Evolutionary conservation across 306 rosid genomes (phyloP), one percentile per base, ranked within the genome.

Genomic region (Abrus precatorius): DNA sequence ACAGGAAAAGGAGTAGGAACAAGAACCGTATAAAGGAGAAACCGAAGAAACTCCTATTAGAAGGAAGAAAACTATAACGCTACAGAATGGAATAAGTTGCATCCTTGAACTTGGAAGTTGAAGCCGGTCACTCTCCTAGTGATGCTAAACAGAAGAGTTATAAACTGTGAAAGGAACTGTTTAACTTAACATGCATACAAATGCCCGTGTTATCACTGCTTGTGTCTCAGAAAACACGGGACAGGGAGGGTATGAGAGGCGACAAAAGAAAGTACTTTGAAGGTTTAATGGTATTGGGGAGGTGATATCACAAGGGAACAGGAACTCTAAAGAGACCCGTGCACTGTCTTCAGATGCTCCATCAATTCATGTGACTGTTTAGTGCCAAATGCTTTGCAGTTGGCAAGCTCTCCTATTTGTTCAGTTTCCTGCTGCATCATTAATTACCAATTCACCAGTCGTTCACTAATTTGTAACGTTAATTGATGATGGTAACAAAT

Each of bases 21-120:
- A 72, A 63, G 55, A 70, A 94, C 98, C 98, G 34, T 76, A 90
- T 50, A 87, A 82, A 80, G 90, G 54, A 80, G 82, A 81, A 83
- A 70, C 94, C 29, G 81, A 50, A 71, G 84, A 60, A 69, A 82
- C 6, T 30, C 36, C 50, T 3, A 55, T 4, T n/a, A 87, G 56
- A 33, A 89, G 69, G 65, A 89, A 32, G 81, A 76, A 43, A 59
- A 82, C 4, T 34, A 80, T 33, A 43, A 88, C 82, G 74, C 11
- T 11, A 11, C 41, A 66, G 74, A 53, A 36, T 47, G 66, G 47
- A 76, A 38, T 60, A 9, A 48, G 3, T 54, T 43, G 69, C 97
- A 91, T 90, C 32, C 29, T 62, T 69, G 47, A 30, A 69, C 38
- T 69, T 9, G 40, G 44, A 32, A 86, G 3, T 54, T 41, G 61